These are phyloP conservation scores for Metschnikowia proteae DNA, from an alignment of 805 yeast species.

Conservation along the genomic window DNA sequence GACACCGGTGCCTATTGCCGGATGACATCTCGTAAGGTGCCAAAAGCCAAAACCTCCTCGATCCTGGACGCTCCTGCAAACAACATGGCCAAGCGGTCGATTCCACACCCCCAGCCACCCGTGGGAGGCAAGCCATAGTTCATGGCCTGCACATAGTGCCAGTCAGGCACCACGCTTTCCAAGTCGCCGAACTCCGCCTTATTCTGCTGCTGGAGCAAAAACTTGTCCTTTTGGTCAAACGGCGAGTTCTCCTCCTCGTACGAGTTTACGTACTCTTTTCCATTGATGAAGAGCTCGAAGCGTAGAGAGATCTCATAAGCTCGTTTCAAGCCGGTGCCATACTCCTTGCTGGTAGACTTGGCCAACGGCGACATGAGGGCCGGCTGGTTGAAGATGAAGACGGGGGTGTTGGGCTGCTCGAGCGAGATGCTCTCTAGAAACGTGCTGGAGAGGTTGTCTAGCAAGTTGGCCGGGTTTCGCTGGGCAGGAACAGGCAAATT, in stretches of 20 bases:
- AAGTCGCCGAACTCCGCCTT: slow-evolving; percentile 48
- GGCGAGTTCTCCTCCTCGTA: slow-evolving; percentile 97
- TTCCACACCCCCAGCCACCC: slow-evolving; percentile 97
- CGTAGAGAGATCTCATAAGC: slow-evolving; percentile 53
- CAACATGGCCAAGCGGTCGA: slow-evolving; percentile 84
- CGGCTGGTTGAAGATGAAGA: slow-evolving; percentile 81
- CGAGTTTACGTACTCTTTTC: slow-evolving; percentile 83
- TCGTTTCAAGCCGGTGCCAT: slow-evolving; percentile 20
- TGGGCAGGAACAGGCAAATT: slow-evolving; percentile 36
- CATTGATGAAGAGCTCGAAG: slow-evolving; percentile 79
- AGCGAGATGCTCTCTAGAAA: slow-evolving; percentile 64
- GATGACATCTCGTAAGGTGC: slow-evolving; percentile 65
- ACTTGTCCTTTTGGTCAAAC: slow-evolving; percentile 59
- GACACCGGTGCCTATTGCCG: slow-evolving; percentile 35
- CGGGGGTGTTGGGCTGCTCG: slow-evolving; percentile 44
- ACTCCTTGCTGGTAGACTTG: slow-evolving; percentile 47
- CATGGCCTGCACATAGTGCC: slow-evolving; percentile 67
- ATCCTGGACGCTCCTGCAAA: slow-evolving; percentile 63
- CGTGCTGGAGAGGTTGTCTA: slow-evolving; percentile 58
- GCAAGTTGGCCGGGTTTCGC: slow-evolving; percentile 52
- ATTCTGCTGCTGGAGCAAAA: slow-evolving; percentile 51
- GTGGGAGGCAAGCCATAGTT: slow-evolving; percentile 96
- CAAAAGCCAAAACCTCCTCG: slow-evolving; percentile 73
- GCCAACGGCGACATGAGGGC: slow-evolving; percentile 83
- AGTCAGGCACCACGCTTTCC: slow-evolving; percentile 70